phyloP scores from a whole-genome alignment of 148 eudicot species.

The Chenopodium suecicum region DNA sequence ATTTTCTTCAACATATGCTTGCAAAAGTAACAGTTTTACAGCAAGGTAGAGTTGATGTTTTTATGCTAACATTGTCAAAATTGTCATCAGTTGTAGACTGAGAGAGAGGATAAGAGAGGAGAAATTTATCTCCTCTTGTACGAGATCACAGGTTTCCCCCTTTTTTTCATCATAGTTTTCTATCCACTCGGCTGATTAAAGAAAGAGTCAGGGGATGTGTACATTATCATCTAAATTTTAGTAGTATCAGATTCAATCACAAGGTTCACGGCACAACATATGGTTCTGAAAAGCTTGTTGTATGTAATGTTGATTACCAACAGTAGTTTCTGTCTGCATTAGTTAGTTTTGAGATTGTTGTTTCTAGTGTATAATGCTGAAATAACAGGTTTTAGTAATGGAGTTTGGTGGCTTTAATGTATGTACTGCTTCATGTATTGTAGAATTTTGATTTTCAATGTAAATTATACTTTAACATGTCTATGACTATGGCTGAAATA shows the following conservation, averaged over 20 bases:
- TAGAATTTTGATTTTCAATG: not conserved
- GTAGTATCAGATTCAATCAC: not conserved
- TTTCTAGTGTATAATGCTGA: not conserved
- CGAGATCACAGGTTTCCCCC: not conserved
- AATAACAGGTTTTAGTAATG: not conserved
- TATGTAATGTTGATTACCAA: not conserved
- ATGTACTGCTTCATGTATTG: not conserved
- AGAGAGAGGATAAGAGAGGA: not conserved
- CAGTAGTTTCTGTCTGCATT: not conserved
- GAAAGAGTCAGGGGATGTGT: not conserved
- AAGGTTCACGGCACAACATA: not conserved
- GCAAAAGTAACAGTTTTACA: slow-evolving; percentile 4
- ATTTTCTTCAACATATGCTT: slow-evolving; percentile 19
- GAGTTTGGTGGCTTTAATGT: too few species aligned
- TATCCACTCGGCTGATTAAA: not conserved
- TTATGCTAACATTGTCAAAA: slow-evolving; percentile 1
- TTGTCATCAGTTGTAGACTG: not conserved
- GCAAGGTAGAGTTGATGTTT: slow-evolving; percentile 4
- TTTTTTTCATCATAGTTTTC: not conserved
- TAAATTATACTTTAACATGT: not conserved
- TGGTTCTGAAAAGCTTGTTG: not conserved
- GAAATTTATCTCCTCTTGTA: not conserved
- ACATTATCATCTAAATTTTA: not conserved
- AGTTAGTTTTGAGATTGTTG: not conserved
- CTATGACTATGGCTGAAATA: not conserved